phyloP scores from a whole-genome alignment of 805 yeast genomes.

The Sungouiozyma ichnusensis region DNA sequence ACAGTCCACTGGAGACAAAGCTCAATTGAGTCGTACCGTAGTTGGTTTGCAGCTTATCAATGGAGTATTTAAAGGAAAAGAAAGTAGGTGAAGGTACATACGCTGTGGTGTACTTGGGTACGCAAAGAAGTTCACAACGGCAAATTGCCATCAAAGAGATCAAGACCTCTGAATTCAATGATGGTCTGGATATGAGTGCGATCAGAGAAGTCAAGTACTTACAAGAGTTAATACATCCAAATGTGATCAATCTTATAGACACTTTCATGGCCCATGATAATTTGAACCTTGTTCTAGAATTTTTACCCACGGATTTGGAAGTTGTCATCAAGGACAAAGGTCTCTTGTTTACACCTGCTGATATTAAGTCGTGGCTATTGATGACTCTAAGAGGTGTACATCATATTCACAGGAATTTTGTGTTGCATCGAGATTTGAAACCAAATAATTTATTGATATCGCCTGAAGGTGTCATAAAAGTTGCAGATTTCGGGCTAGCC shows the following conservation, averaged over 20 bases:
- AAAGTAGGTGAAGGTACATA: slow-evolving; percentile 99
- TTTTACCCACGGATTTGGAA: slow-evolving; percentile 85
- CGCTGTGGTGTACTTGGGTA: slow-evolving; percentile 90
- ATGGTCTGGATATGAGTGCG: slow-evolving; percentile 97
- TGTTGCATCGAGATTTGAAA: slow-evolving; percentile 86
- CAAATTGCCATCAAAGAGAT: slow-evolving; percentile 89
- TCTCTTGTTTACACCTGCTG: slow-evolving; percentile 70
- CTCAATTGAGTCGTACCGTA: background rate
- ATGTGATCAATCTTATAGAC: slow-evolving; percentile 81
- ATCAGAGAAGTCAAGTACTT: slow-evolving; percentile 83
- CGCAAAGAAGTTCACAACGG: slow-evolving; percentile 35
- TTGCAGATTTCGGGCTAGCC: slow-evolving; percentile 97
- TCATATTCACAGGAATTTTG: slow-evolving; percentile 87
- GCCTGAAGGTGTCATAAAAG: slow-evolving; percentile 77
- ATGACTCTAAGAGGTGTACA: slow-evolving; percentile 93
- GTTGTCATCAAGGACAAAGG: slow-evolving; percentile 72
- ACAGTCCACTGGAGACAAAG: no score
- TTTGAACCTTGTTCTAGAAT: slow-evolving; percentile 84
- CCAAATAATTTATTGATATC: slow-evolving; percentile 85
- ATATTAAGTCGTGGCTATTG: slow-evolving; percentile 84
- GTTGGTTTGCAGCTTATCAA: background rate
- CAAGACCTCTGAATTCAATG: slow-evolving; percentile 87
- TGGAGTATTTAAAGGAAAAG: slow-evolving; percentile 36
- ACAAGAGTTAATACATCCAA: slow-evolving; percentile 67
- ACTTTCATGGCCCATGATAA: slow-evolving; percentile 61